These are phyloP conservation scores for Vigna radiata DNA, from an alignment of 306 rosid species.

Conservation along the genomic window DNA sequence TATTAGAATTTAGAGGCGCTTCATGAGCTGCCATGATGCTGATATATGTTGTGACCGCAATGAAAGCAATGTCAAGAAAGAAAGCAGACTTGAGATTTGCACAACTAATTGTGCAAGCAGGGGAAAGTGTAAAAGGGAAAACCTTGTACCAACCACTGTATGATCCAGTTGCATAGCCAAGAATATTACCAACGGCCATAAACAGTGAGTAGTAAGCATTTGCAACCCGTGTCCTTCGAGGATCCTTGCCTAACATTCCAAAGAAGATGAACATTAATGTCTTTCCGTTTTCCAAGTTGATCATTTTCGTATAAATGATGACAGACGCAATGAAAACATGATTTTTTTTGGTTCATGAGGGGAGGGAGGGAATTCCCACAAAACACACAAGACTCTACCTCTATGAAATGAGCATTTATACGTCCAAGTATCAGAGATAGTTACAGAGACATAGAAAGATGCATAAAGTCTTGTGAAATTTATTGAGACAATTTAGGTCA, in stretches of 20 bases:
- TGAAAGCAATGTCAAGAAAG: constrained; percentile 70
- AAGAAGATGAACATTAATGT: constrained; percentile 37
- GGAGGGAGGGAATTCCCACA: constrained; percentile 3
- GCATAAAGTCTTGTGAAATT: constrained; percentile 1
- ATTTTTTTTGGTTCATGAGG: neutral
- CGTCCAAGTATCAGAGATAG: constrained; percentile 1
- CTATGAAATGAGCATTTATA: constrained; percentile 24
- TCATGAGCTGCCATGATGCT: constrained; percentile 79
- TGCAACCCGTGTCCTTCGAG: constrained; percentile 91
- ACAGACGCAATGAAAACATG: neutral
- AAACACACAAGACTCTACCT: neutral
- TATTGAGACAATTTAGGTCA: constrained; percentile 23
- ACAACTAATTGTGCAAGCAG: constrained; percentile 80
- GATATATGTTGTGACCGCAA: constrained; percentile 68
- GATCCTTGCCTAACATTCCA: constrained; percentile 73
- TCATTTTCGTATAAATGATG: constrained; percentile 38
- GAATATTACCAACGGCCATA: constrained; percentile 95
- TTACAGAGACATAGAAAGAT: constrained; percentile 16
- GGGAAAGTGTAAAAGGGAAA: constrained; percentile 69
- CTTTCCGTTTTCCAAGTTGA: constrained; percentile 17
- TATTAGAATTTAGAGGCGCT: constrained; percentile 63
- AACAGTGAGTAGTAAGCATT: constrained; percentile 93
- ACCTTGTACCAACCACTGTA: constrained; percentile 90
- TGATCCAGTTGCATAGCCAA: constrained; percentile 93
- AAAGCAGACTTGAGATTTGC: constrained; percentile 99